phyloP scores from a whole-genome alignment of 2,329 filamentous ascomycete genomes.

The Daldinia eschscholtzii region DNA sequence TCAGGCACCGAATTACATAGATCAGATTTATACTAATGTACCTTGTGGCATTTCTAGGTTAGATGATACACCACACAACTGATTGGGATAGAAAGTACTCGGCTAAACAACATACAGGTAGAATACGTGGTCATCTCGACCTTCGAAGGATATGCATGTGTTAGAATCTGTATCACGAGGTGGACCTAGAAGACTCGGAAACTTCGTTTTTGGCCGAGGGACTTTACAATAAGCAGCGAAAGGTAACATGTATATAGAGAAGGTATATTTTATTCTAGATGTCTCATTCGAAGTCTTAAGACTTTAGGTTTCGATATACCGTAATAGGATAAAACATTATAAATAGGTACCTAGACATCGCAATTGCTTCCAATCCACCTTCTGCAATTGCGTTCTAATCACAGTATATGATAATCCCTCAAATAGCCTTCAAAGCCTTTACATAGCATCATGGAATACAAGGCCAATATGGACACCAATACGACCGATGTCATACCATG shows the following conservation, averaged over 20 bases:
- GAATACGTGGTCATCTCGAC: no score
- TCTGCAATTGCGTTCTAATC: no score
- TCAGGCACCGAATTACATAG: no score
- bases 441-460: neutral
- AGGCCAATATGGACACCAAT: neutral
- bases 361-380: neutral
- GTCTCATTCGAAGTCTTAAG: neutral
- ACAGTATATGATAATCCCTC: no score
- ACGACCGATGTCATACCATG: neutral
- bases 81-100: no score
- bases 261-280: conserved; percentile 1
- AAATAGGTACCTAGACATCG: neutral
- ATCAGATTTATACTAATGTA: no score
- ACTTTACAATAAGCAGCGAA: neutral
- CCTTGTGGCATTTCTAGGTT: no score
- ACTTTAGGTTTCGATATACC: neutral
- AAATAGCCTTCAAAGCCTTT: neutral
- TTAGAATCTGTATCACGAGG: neutral
- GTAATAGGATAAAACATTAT: neutral
- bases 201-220: neutral
- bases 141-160: no score
- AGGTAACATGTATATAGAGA: neutral
- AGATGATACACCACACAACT: no score
- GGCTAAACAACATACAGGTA: no score
- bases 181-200: neutral